These are phyloP conservation scores for Botrytis porri DNA, from an alignment of 2,329 filamentous ascomycete species.

Conservation along the genomic window DNA sequence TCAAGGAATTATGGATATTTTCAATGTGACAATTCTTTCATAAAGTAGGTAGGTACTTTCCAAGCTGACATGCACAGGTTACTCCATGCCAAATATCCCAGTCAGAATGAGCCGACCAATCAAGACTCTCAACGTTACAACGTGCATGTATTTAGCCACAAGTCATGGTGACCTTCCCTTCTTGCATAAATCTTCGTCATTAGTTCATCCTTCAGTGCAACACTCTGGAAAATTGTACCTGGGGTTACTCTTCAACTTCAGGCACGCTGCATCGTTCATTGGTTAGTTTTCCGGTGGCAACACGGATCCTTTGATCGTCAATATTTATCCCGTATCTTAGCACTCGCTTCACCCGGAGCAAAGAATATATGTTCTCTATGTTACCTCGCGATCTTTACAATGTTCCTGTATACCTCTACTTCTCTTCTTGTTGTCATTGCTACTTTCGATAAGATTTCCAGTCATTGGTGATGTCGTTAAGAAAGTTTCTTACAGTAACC, in stretches of 20 bases:
- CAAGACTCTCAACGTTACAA: neutral
- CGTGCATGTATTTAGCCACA: neutral
- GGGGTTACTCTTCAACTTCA: neutral
- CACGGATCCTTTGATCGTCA: neutral
- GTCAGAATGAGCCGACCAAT: neutral
- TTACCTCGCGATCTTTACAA: conserved; percentile 10
- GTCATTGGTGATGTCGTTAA: conserved; percentile 23
- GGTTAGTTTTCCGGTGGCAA: neutral
- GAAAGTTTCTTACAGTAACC: conserved; percentile 9
- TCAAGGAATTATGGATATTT: neutral
- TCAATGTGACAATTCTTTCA: neutral
- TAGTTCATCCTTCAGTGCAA: neutral
- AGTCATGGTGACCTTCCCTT: neutral
- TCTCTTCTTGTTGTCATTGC: neutral
- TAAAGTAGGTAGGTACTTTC: neutral
- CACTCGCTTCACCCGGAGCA: neutral
- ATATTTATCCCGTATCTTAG: neutral
- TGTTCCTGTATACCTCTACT: neutral
- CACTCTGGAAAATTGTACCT: too few species aligned
- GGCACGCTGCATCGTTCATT: neutral
- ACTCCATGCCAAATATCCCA: neutral
- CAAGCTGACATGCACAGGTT: neutral
- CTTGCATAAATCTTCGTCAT: neutral
- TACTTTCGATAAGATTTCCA: neutral
- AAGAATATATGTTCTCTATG: conserved; percentile 1